A percentile compares a stretch with the other conserved stretches of the same genome.
These are phyloP conservation scores for Beauveria pseudobassiana DNA, from an alignment of 2,329 filamentous ascomycete genomes.

Conservation along the genomic window DNA sequence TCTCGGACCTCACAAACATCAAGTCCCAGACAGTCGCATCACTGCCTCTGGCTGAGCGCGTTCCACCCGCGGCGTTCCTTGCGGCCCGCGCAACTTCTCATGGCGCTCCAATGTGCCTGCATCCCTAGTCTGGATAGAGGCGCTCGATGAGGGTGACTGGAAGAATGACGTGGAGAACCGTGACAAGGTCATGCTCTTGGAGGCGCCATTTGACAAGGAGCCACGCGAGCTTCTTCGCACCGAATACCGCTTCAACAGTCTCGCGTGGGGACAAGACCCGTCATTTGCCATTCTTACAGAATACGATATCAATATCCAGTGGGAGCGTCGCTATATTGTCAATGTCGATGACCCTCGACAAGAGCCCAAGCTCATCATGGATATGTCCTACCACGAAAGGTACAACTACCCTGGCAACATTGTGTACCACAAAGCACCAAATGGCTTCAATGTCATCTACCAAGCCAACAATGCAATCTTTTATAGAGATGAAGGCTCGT, in stretches of 20 bases:
- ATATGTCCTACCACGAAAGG: slow-evolving; percentile 1
- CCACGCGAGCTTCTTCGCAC: not conserved
- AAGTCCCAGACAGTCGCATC: not conserved
- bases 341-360: slow-evolving; percentile 1
- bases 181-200: slow-evolving; percentile 7
- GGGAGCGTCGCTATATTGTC: slow-evolving; percentile 9
- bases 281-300: not conserved
- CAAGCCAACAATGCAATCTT: not conserved
- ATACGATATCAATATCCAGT: not conserved
- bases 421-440: not conserved
- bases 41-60: not conserved
- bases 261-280: not conserved
- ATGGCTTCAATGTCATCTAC: not conserved
- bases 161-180: not conserved
- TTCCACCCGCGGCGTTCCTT: not conserved
- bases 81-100: not conserved
- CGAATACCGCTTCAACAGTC: not conserved
- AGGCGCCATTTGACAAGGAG: slow-evolving; percentile 1
- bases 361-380: not conserved
- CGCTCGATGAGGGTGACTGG: slow-evolving; percentile 5
- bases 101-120: slow-evolving; percentile 5
- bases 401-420: slow-evolving; percentile 2
- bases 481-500: not conserved
- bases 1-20: not conserved
- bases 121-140: not conserved